A percentile compares a stretch with the other conserved stretches of the same genome.
These are phyloP conservation scores for Ricinus communis DNA, from an alignment of 345 rosid species.

Conservation along the genomic window DNA sequence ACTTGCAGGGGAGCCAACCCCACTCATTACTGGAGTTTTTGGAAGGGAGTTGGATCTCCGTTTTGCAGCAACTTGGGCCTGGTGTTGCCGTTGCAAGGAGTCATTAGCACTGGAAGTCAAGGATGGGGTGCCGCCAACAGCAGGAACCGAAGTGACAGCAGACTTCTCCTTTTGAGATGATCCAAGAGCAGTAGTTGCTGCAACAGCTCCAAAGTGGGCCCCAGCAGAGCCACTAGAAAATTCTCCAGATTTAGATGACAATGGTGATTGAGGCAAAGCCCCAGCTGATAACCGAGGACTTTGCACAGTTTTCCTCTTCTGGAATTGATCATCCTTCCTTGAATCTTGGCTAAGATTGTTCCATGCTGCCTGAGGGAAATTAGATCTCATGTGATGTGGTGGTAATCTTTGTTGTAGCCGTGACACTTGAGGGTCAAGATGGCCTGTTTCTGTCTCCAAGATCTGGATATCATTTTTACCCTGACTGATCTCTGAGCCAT, in stretches of 20 bases:
- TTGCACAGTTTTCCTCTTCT: constrained; percentile 71
- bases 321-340: constrained; percentile 76
- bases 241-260: constrained; percentile 94
- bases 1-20: constrained; percentile 93
- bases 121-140: constrained; percentile 63
- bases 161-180: constrained; percentile 77
- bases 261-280: constrained; percentile 80
- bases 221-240: constrained; percentile 90
- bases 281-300: constrained; percentile 88
- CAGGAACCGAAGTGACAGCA: constrained; percentile 57
- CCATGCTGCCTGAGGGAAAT: constrained; percentile 65
- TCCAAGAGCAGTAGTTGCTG: constrained; percentile 44
- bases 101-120: constrained; percentile 81
- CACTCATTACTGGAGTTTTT: constrained; percentile 66
- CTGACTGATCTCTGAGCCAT: constrained; percentile 44
- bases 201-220: constrained; percentile 67
- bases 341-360: constrained; percentile 64
- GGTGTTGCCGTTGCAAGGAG: constrained; percentile 69
- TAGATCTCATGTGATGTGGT: constrained; percentile 54
- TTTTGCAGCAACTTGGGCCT: constrained; percentile 58
- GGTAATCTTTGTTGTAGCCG: constrained; percentile 63
- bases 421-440: constrained; percentile 53
- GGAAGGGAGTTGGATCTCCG: constrained; percentile 79
- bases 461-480: constrained; percentile 50
- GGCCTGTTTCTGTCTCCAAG: constrained; percentile 56